These are phyloP conservation scores for Oryza nivara DNA, from an alignment of 176 grass and related monocot genomes.

Conservation along the genomic window DNA sequence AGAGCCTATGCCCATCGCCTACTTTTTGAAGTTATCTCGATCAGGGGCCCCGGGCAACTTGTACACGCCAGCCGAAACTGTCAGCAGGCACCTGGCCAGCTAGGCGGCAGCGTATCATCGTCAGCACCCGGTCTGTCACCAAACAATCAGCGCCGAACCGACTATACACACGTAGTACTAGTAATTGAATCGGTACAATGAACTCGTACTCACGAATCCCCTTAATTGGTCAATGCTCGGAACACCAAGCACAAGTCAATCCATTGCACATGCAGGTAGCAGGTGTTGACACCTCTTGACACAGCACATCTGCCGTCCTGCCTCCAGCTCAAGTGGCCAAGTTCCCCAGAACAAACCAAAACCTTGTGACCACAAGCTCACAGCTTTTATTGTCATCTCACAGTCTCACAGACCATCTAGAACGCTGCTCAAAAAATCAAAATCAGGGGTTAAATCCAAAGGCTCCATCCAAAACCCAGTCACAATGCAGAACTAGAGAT, in stretches of 20 bases:
- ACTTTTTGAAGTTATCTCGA: too few species aligned
- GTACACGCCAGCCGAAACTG: neutral
- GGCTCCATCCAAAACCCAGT: neutral
- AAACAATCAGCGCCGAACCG: neutral
- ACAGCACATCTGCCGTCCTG: neutral
- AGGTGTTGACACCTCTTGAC: neutral
- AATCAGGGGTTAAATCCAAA: neutral
- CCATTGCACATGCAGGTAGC: neutral
- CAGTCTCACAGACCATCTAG: neutral
- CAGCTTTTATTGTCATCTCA: neutral
- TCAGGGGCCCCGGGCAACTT: neutral
- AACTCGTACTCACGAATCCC: neutral
- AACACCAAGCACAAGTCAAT: neutral
- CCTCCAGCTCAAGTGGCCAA: neutral
- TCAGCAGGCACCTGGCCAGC: neutral
- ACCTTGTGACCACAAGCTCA: neutral
- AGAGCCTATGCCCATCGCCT: too few species aligned
- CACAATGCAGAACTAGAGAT: neutral
- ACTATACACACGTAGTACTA: neutral
- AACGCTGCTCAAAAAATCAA: neutral
- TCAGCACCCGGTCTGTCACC: neutral
- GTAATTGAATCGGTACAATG: neutral
- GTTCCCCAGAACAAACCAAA: conserved; percentile 11
- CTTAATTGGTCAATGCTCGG: neutral
- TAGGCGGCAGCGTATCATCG: neutral